A percentile compares a stretch with the other conserved stretches of the same genome.
Conservation (phyloP, 2,329 filamentous ascomycete genomes). For the Colletotrichum simmondsii region DNA sequence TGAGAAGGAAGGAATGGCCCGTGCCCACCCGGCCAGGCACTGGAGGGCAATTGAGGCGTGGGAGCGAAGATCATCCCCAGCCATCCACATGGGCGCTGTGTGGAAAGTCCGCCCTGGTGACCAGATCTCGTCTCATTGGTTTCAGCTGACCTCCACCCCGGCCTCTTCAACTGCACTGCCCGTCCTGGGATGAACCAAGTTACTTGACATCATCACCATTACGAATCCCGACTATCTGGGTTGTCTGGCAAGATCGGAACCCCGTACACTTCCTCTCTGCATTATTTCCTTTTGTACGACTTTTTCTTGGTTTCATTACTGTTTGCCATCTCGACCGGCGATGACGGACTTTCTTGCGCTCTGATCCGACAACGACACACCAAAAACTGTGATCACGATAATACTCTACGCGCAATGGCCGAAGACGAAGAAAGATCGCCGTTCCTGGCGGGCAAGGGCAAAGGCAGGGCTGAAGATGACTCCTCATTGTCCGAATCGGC, state of each 20-base stretch:
- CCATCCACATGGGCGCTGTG: conserved; percentile 21
- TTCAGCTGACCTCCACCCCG: conserved; percentile 31
- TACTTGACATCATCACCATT: conserved; percentile 36
- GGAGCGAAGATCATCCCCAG: conserved; percentile 28
- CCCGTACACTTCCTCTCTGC: conserved; percentile 13
- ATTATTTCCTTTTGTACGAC: conserved; percentile 7
- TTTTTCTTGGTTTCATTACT: not conserved
- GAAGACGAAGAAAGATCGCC: conserved; percentile 55
- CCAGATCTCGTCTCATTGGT: conserved; percentile 34
- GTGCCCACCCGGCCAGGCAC: conserved; percentile 27
- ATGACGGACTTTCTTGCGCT: conserved; percentile 18
- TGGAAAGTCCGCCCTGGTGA: conserved; percentile 27
- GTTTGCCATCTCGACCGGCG: not conserved
- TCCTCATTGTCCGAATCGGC: conserved; percentile 55
- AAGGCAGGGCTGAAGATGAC: conserved; percentile 39
- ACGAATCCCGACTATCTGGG: conserved; percentile 24
- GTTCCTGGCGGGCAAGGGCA: conserved; percentile 51
- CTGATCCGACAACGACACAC: conserved; percentile 11
- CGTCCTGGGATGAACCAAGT: conserved; percentile 32
- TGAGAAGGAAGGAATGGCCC: conserved; percentile 6
- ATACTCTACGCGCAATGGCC: conserved; percentile 48
- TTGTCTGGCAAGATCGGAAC: conserved; percentile 21
- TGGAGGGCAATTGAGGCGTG: not conserved
- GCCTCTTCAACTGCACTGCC: conserved; percentile 17
- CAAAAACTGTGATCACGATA: not conserved